These are phyloP conservation scores for Rubia yunnanensis DNA, from an alignment of 257 asterid species.

Conservation along the genomic window DNA sequence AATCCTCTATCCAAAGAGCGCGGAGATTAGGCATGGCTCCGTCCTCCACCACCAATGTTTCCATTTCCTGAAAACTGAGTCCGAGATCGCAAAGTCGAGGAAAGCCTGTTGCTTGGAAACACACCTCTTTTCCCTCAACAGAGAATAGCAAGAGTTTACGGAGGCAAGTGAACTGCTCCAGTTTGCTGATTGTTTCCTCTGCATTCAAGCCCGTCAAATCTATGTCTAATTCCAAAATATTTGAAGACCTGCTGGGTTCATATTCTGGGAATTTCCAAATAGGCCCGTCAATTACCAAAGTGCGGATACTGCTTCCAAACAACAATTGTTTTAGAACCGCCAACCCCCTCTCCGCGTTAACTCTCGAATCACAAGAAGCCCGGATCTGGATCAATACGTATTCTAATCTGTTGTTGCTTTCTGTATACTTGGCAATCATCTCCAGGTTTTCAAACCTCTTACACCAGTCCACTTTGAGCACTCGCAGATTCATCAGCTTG, in stretches of 20 bases:
- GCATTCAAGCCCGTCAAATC: background rate
- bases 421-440: background rate
- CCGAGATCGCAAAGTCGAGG: background rate
- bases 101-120: slow-evolving; percentile 2
- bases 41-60: slow-evolving; percentile 11
- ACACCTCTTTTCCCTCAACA: slow-evolving; percentile 10
- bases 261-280: background rate
- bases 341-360: background rate
- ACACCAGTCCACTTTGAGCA: background rate
- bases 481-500: slow-evolving; percentile 10
- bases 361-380: background rate
- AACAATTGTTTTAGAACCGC: background rate
- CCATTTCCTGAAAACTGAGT: background rate
- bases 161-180: slow-evolving; percentile 14
- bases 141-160: background rate
- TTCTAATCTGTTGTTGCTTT: background rate
- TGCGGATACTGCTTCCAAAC: background rate
- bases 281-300: background rate
- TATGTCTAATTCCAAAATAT: background rate
- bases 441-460: background rate
- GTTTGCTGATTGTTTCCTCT: background rate
- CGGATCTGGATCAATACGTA: background rate
- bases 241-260: background rate
- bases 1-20: background rate
- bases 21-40: slow-evolving; percentile 20